phyloP scores from a whole-genome alignment of 2,329 filamentous ascomycete genomes.

The Cladosporium halotolerans region DNA sequence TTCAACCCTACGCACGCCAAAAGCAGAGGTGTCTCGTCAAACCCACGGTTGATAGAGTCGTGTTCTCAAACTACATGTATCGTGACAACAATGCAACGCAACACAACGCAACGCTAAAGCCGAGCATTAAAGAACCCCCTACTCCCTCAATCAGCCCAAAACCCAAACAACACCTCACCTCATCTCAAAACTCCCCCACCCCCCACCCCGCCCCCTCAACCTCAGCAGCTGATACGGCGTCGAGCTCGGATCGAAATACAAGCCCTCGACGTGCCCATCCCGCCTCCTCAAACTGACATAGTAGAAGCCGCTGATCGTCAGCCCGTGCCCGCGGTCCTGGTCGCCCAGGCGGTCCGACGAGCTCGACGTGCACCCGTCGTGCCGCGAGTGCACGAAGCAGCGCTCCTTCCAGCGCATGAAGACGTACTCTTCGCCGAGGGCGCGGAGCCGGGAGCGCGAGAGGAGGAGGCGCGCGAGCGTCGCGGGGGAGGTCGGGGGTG shows the following conservation, averaged over 20 bases:
- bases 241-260: conserved; percentile 51
- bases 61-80: no score
- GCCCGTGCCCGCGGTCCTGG: conserved; percentile 35
- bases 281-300: conserved; percentile 44
- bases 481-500: not conserved
- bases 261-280: conserved; percentile 44
- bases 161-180: conserved; percentile 19
- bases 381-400: conserved; percentile 38
- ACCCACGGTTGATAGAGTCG: no score
- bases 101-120: no score
- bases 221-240: conserved; percentile 49
- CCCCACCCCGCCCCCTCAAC: conserved; percentile 34
- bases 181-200: conserved; percentile 37
- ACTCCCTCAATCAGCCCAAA: not conserved
- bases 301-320: conserved; percentile 51
- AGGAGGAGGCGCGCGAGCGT: conserved; percentile 36
- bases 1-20: no score
- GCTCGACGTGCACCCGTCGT: conserved; percentile 18
- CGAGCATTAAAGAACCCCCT: not conserved
- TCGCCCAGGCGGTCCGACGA: conserved; percentile 19
- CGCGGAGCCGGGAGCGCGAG: conserved; percentile 32
- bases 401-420: conserved; percentile 53
- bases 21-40: no score
- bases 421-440: conserved; percentile 44
- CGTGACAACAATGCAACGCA: no score